Conservation (phyloP, 2,329 filamentous ascomycete species). For the Venturia oleaginea region DNA sequence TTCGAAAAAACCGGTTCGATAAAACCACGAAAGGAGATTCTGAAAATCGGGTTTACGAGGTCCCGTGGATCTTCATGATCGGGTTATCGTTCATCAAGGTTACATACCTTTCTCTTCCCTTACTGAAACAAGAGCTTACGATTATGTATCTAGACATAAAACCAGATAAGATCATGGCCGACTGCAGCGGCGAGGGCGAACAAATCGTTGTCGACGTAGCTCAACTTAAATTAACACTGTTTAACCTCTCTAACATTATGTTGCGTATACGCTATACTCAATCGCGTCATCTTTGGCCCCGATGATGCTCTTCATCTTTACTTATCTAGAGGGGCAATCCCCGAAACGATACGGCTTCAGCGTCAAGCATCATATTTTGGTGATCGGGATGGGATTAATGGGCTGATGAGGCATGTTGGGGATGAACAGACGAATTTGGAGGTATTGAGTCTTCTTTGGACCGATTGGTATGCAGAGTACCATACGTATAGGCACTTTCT, state of each 20-base stretch:
- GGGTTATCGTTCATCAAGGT: too few species aligned
- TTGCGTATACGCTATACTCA: too few species aligned
- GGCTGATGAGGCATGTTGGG: conserved; percentile 26
- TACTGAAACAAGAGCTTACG: too few species aligned
- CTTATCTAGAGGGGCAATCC: conserved; percentile 19
- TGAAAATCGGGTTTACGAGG: too few species aligned
- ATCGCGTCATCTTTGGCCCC: not conserved
- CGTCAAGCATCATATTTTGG: conserved; percentile 25
- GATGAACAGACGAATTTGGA: conserved; percentile 25
- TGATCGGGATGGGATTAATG: conserved; percentile 20
- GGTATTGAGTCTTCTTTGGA: conserved; percentile 26
- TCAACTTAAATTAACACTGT: too few species aligned
- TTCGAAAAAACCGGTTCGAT: too few species aligned
- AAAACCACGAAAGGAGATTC: not conserved
- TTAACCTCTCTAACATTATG: too few species aligned
- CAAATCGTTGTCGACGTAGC: too few species aligned
- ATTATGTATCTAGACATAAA: too few species aligned
- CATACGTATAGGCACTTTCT: conserved; percentile 27
- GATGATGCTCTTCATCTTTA: conserved; percentile 22
- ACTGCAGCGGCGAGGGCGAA: too few species aligned
- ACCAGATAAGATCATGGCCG: too few species aligned
- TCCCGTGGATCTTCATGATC: too few species aligned
- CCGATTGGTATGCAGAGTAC: conserved; percentile 23
- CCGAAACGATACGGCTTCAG: conserved; percentile 21
- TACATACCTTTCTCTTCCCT: conserved; percentile 2